phyloP scores from a whole-genome alignment of 1,284 basidiomycete genomes.

The Puccinia triticina region DNA sequence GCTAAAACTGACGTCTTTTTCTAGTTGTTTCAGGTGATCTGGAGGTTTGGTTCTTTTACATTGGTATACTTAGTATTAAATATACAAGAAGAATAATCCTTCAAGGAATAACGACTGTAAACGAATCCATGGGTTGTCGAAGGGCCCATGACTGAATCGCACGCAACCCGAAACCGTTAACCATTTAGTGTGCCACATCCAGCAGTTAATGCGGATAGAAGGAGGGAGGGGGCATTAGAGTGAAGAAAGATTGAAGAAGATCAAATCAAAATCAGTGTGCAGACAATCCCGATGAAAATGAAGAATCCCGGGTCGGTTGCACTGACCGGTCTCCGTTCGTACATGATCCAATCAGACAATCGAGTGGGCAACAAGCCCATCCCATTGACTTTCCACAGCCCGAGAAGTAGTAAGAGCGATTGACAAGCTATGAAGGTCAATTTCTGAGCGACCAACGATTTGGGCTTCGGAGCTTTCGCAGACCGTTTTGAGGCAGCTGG shows the following conservation, averaged over 20 bases:
- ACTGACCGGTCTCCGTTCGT: constrained; percentile 46
- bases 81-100: neutral
- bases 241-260: neutral
- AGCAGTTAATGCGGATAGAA: neutral
- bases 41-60: neutral
- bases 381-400: constrained; percentile 83
- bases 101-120: neutral
- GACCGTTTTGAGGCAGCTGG: constrained; percentile 66
- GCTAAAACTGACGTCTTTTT: no score
- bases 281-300: neutral
- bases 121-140: constrained; percentile 8
- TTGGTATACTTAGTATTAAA: neutral
- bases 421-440: constrained; percentile 72
- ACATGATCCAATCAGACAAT: constrained; percentile 87
- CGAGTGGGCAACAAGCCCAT: constrained; percentile 87
- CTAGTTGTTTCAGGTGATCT: neutral
- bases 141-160: constrained; percentile 10
- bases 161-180: neutral
- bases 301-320: neutral
- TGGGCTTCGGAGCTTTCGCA: neutral
- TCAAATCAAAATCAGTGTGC: neutral
- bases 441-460: constrained; percentile 68
- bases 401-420: constrained; percentile 73
- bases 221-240: neutral
- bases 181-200: neutral